Evolutionary conservation across 1,284 basidiomycete genomes (phyloP), one percentile per base, ranked within the genome.

Genomic region (Moesziomyces sp.): DNA sequence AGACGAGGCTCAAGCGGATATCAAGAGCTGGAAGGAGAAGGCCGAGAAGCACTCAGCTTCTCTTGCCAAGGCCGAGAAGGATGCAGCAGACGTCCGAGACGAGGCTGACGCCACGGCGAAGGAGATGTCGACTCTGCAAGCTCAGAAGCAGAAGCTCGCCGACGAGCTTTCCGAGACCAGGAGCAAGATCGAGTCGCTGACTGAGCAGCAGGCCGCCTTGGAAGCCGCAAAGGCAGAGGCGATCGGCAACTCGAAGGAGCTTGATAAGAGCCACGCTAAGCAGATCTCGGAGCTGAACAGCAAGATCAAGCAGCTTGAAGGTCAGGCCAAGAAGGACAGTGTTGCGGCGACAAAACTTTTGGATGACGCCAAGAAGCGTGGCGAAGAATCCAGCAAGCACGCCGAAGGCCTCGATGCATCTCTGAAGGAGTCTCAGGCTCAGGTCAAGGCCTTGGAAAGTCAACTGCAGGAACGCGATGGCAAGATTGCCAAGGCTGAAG

Each of bases 231-330:
- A 56, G n/a, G 56, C 49, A 21, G 55, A 67, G 26, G 46, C 55
- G 6, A 23, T 67, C 8, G 52, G 51, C 35, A 57, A 34, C 16
- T 61, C 58, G 7, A 42, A 61, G 13, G 49, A 67, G 42, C 44
- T 42, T 10, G 54, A 61, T 44, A 57, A 67, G 47, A 51, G 48
- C 14, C 57, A 40, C 43, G 51, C 64, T 4, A 45, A 51, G 14
- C 50, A 67, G 47, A 57, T 67, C 46, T 38, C 46, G 30, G 50
- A 67, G 19, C 58, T 70, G 19, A 52, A 63, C 24, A 40, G 42
- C 56, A 71, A 70, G 40, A 40, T 71, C 34, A 55, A 66, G 30
- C 53, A 68, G 52, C 54, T 59, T 30, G 61, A 64, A 23, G 60
- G 54, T 16, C 55, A 61, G 21, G 56, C 44, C 34, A 26, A 52